phyloP scores from a whole-genome alignment of 257 asterid species.

The Agastache rugosa region DNA sequence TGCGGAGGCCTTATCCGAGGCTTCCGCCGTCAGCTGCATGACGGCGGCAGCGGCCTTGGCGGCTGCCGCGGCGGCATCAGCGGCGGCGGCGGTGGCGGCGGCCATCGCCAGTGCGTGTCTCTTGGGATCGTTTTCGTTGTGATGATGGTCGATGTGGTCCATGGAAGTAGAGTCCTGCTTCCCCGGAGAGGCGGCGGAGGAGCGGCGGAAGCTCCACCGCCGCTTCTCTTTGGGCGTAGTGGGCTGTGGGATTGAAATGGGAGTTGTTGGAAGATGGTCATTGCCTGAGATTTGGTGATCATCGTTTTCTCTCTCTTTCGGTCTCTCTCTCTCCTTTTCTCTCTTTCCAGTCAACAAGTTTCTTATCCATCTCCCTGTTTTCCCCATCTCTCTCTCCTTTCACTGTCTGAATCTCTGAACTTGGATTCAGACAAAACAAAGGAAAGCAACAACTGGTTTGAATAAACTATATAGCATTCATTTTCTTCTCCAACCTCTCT shows the following conservation, averaged over 20 bases:
- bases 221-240: conserved; percentile 80
- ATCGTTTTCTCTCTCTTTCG: conserved; percentile 7
- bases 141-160: conserved; percentile 37
- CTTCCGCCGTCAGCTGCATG: conserved; percentile 57
- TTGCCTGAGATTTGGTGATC: conserved; percentile 19
- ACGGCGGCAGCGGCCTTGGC: conserved; percentile 81
- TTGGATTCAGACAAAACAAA: conserved; percentile 31
- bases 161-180: conserved; percentile 39
- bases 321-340: conserved; percentile 49
- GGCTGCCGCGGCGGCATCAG: conserved; percentile 50
- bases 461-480: conserved; percentile 1
- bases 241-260: conserved; percentile 53
- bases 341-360: conserved; percentile 76
- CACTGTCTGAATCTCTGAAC: conserved; percentile 41
- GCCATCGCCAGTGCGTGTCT: conserved; percentile 71
- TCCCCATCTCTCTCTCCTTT: conserved; percentile 71
- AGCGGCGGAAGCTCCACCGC: conserved; percentile 95
- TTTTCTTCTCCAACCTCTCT: conserved; percentile 12
- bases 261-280: conserved; percentile 55
- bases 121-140: conserved; percentile 48
- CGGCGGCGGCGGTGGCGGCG: conserved; percentile 79
- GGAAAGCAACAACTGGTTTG: conserved; percentile 41
- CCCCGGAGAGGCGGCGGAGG: conserved; percentile 71
- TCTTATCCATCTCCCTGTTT: conserved; percentile 83
- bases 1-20: conserved; percentile 36